Conservation (phyloP, 2,329 filamentous ascomycete species). For the Cercospora sp. region DNA sequence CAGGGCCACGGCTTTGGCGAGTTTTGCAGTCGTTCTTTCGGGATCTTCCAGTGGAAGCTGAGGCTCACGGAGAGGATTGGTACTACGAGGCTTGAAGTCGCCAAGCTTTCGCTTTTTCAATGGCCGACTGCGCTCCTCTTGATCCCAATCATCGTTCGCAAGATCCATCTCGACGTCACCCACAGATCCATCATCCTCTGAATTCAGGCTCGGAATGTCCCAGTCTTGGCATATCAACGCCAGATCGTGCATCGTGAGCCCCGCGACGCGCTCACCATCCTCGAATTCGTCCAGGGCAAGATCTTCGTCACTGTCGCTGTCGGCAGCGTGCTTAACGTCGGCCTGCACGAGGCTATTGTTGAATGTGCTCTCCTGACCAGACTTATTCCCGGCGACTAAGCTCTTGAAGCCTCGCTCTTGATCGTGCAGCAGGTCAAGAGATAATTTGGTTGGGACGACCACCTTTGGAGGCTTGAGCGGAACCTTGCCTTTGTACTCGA, state of each 20-base stretch:
- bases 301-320: conserved; percentile 53
- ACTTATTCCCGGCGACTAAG: conserved; percentile 51
- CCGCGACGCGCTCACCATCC: conserved; percentile 67
- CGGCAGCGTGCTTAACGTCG: conserved; percentile 55
- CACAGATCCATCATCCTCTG: conserved; percentile 31
- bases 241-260: conserved; percentile 76
- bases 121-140: conserved; percentile 42
- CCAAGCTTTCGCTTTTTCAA: conserved; percentile 67
- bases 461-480: conserved; percentile 78
- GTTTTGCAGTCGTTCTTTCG: conserved; percentile 67
- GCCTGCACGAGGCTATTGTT: conserved; percentile 46
- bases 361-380: conserved; percentile 49
- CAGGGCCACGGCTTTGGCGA: conserved; percentile 76
- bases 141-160: conserved; percentile 37
- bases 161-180: conserved; percentile 27
- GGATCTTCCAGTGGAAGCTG: conserved; percentile 71
- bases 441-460: conserved; percentile 82
- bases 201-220: conserved; percentile 62
- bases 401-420: conserved; percentile 83
- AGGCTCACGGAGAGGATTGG: conserved; percentile 24
- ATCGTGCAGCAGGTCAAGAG: conserved; percentile 79
- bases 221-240: conserved; percentile 85
- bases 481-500: conserved; percentile 74
- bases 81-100: conserved; percentile 22
- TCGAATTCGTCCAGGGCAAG: conserved; percentile 54